Evolutionary conservation across 371 early-diverging fungal species (phyloP).

Genomic region (Mortierella sp.): DNA sequence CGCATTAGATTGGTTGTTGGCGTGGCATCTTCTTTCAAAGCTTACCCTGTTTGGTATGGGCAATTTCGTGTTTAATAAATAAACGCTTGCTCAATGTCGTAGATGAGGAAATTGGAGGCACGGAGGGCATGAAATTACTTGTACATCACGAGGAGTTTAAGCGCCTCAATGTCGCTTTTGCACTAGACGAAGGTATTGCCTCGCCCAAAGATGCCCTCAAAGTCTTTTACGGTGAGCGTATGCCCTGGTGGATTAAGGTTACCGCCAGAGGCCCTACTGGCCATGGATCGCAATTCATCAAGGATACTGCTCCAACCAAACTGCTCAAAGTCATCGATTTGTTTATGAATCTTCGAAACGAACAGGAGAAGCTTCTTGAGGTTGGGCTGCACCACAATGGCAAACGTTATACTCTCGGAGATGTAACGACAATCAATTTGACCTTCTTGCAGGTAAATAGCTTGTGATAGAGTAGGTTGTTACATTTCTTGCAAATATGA

Average conservation of each 20-base stretch:
- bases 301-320: conserved; percentile 74
- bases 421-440: conserved; percentile 83
- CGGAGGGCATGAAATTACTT: conserved; percentile 78
- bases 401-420: conserved; percentile 69
- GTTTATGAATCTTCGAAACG: conserved; percentile 69
- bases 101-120: conserved; percentile 88
- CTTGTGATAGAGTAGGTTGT: not conserved
- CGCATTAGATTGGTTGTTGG: not conserved
- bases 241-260: conserved; percentile 77
- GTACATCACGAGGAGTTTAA: conserved; percentile 71
- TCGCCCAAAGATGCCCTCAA: conserved; percentile 68
- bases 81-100: not conserved
- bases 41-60: not conserved
- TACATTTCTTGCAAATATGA: no score
- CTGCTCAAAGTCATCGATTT: conserved; percentile 68
- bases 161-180: conserved; percentile 79
- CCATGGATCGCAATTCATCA: conserved; percentile 82
- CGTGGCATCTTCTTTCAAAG: not conserved
- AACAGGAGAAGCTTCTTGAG: conserved; percentile 64
- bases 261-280: conserved; percentile 68
- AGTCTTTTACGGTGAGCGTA: conserved; percentile 85
- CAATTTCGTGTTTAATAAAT: not conserved
- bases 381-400: conserved; percentile 62
- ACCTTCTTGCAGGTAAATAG: conserved; percentile 72
- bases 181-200: conserved; percentile 85